These are phyloP conservation scores for Lactuca sativa DNA, from an alignment of 129 eudicot species.

Conservation along the genomic window DNA sequence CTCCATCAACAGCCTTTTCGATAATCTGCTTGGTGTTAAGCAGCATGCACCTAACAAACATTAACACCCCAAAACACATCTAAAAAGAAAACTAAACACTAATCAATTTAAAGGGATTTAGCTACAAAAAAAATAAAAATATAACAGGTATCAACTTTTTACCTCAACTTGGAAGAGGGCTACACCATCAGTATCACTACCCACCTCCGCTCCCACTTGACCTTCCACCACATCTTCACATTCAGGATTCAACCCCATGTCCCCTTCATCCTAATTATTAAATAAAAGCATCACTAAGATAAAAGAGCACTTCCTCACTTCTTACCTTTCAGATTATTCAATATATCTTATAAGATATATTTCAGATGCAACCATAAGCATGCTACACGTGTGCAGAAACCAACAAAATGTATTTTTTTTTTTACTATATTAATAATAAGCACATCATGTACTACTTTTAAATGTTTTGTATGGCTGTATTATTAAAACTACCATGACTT, in stretches of 20 bases:
- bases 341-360: not conserved
- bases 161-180: conserved; percentile 8
- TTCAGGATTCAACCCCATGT: conserved; percentile 59
- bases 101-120: too few species aligned
- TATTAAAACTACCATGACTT: too few species aligned
- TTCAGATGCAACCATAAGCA: conserved; percentile 8
- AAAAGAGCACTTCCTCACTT: conserved; percentile 2
- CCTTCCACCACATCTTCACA: conserved; percentile 79
- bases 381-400: conserved; percentile 12
- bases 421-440: not conserved
- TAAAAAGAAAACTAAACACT: too few species aligned
- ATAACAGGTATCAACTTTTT: too few species aligned
- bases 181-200: conserved; percentile 90
- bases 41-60: too few species aligned
- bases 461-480: too few species aligned
- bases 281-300: conserved; percentile 10
- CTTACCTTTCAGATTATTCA: conserved; percentile 8
- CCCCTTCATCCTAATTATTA: conserved; percentile 74
- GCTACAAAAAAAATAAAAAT: too few species aligned
- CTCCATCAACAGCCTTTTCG: too few species aligned
- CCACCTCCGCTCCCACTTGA: conserved; percentile 82
- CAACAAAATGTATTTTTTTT: not conserved
- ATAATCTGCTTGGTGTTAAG: too few species aligned
- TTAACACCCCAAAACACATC: too few species aligned
- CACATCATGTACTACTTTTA: too few species aligned